Conservation (phyloP, 2,329 filamentous ascomycete species). For the Ophiocordyceps camponoti-leonardi region DNA sequence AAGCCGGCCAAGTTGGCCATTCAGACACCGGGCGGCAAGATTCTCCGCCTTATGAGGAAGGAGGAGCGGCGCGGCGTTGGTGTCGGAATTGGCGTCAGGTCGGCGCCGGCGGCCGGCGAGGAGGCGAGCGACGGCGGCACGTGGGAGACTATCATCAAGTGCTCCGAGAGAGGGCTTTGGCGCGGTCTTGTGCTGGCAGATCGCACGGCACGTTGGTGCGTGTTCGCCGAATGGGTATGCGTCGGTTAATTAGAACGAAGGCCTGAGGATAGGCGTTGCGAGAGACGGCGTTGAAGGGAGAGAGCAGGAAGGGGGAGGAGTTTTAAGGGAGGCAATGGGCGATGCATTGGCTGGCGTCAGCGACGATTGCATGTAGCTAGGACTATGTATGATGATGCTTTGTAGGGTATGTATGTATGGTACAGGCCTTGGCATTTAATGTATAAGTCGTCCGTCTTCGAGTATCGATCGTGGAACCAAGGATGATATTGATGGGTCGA, state of each 20-base stretch:
- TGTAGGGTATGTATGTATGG: not conserved
- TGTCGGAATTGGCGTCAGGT: slow-evolving; percentile 17
- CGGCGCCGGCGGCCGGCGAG: slow-evolving; percentile 27
- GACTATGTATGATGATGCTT: not conserved
- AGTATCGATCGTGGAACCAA: not conserved
- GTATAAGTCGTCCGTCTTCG: not conserved
- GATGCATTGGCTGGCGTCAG: not conserved
- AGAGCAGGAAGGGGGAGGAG: not conserved
- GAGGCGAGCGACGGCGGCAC: slow-evolving; percentile 51
- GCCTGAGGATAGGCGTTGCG: not conserved
- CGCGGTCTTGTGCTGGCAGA: slow-evolving; percentile 68
- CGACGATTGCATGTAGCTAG: not conserved
- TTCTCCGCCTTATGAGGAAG: slow-evolving; percentile 72
- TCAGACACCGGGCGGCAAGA: slow-evolving; percentile 87
- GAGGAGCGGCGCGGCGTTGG: slow-evolving; percentile 45
- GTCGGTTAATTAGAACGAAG: slow-evolving; percentile 11
- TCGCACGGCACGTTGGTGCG: slow-evolving; percentile 71
- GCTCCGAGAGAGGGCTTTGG: slow-evolving; percentile 68
- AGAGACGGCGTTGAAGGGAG: not conserved
- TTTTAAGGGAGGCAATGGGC: not conserved
- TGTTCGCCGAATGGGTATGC: slow-evolving; percentile 79
- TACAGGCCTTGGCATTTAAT: not conserved
- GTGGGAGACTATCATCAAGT: slow-evolving; percentile 87
- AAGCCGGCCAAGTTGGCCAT: slow-evolving; percentile 95
- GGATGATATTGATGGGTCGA: not conserved